Evolutionary conservation across 306 rosid species (phyloP).

Genomic region (Oemleria cerasiformis): DNA sequence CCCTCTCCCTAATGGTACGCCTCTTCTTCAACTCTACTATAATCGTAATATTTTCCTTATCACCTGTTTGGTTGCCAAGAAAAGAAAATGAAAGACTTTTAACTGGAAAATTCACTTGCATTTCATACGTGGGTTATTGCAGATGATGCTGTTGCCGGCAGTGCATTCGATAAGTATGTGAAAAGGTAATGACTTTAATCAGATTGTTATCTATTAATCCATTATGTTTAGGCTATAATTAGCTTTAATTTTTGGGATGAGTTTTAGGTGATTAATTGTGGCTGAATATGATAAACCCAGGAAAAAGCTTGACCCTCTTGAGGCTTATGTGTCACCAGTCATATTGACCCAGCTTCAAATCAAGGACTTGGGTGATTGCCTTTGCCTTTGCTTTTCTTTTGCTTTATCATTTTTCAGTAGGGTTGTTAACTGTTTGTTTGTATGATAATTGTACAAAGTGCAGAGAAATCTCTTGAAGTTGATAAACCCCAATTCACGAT

Average conservation of each 20-base stretch:
- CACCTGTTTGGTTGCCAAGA: slow-evolving; percentile 7
- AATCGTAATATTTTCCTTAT: neutral
- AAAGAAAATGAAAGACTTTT: neutral
- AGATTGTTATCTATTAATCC: neutral
- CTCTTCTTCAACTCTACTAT: neutral
- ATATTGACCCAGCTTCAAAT: slow-evolving; percentile 78
- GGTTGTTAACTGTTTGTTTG: neutral
- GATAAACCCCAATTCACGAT: slow-evolving; percentile 58
- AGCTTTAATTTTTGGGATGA: neutral
- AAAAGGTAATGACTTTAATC: slow-evolving; percentile 46
- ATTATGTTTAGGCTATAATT: neutral
- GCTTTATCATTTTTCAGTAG: neutral
- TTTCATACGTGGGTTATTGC: slow-evolving; percentile 11
- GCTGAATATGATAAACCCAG: slow-evolving; percentile 29
- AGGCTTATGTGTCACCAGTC: slow-evolving; percentile 75
- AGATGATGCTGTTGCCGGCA: slow-evolving; percentile 68
- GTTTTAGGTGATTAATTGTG: neutral
- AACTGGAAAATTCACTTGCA: neutral
- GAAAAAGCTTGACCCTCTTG: slow-evolving; percentile 89
- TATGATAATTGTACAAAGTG: neutral
- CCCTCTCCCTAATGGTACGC: slow-evolving; percentile 50
- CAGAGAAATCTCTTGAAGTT: slow-evolving; percentile 64
- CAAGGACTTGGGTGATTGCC: slow-evolving; percentile 71
- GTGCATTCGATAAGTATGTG: slow-evolving; percentile 61
- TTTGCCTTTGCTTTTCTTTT: slow-evolving; percentile 1